Evolutionary conservation across 73 alveolate genomes (phyloP), one percentile per base, ranked within the genome.

Genomic region (Uronychia setigera): DNA sequence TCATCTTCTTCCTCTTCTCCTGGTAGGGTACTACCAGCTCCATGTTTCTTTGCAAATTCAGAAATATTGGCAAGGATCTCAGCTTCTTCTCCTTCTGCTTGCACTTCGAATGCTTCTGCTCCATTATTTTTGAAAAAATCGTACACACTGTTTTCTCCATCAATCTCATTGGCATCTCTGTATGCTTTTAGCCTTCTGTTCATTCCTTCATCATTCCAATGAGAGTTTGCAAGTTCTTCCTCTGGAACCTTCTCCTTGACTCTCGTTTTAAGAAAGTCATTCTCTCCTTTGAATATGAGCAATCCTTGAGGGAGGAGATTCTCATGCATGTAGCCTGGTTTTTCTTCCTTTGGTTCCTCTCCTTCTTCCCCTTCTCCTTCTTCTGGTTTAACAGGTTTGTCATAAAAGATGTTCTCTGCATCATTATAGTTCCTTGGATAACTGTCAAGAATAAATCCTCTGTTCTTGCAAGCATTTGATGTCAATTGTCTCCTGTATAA

Each of bases 391-490:
- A 85, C 97, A 0, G 91, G 77, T 32, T 89, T 88, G 79, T 85
- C 94, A 28, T 74, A 76, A 60, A 94, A 92, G 76, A 94, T 80
- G 76, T 80, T 88, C 81, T 89, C 77, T 77, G 97, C 91, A 87
- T 96, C 94, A 58, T 85, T 77, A 67, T 88, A 46, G 84, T 80
- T 88, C 81, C 92, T 81, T 0, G 99, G 99, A 81, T 92, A 96
- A 60, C 97, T 96, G 58, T 92, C 96, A 35, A 96, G 88, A 58
- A 96, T 93, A 87, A 87, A 96, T 1, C 99, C 99, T 32, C 97
- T 87, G 79, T 96, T 96, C 80, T 89, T 86, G 78, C 99, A 96
- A 29, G 94, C 88, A 1, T 81, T 78, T 19, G 84, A 33, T 14
- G 85, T n/a, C 80, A 94, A 84, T 81, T 93, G 89, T 91, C 91